Percentiles rank a stretch among this genome's conserved stretches.
phyloP scores from a whole-genome alignment of 768 basidiomycete genomes.

The Leccinum rimulosum region DNA sequence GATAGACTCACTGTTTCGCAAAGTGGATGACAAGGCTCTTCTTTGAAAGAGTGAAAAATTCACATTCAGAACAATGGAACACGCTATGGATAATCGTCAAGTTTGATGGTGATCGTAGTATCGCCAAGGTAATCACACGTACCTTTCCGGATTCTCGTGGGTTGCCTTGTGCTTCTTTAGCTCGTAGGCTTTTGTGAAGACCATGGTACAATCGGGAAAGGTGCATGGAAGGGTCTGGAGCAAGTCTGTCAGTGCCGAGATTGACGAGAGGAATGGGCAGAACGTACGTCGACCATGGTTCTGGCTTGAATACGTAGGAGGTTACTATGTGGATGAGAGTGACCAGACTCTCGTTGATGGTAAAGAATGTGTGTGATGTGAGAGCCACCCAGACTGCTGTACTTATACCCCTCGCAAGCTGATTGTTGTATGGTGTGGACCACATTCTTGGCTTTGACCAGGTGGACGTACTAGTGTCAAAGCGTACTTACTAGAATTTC shows the following conservation, averaged over 20 bases:
- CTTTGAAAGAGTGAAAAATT: constrained; percentile 19
- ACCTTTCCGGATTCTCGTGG: constrained; percentile 17
- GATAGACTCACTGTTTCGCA: constrained; percentile 16
- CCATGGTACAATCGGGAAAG: constrained; percentile 6
- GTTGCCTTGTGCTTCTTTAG: constrained; percentile 22
- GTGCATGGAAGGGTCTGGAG: constrained; percentile 17
- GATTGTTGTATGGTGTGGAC: background rate
- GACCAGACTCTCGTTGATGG: constrained; percentile 16
- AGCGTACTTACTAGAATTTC: background rate
- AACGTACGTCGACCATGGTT: constrained; percentile 15
- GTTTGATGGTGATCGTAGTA: background rate
- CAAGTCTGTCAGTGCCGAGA: background rate
- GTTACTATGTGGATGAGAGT: constrained; percentile 9
- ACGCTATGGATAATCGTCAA: constrained; percentile 8
- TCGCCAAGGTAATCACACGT: background rate
- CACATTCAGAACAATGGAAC: constrained; percentile 20
- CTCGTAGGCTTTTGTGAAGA: constrained; percentile 17
- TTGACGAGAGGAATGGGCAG: background rate
- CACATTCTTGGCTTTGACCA: background rate
- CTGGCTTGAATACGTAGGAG: too few species aligned
- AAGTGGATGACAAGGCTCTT: constrained; percentile 22
- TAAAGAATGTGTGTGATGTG: background rate
- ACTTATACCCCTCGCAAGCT: constrained; percentile 13
- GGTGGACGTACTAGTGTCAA: constrained; percentile 3
- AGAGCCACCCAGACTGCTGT: background rate